These are phyloP conservation scores for Kockovaella imperatae DNA, from an alignment of 768 basidiomycete genomes.

Conservation along the genomic window DNA sequence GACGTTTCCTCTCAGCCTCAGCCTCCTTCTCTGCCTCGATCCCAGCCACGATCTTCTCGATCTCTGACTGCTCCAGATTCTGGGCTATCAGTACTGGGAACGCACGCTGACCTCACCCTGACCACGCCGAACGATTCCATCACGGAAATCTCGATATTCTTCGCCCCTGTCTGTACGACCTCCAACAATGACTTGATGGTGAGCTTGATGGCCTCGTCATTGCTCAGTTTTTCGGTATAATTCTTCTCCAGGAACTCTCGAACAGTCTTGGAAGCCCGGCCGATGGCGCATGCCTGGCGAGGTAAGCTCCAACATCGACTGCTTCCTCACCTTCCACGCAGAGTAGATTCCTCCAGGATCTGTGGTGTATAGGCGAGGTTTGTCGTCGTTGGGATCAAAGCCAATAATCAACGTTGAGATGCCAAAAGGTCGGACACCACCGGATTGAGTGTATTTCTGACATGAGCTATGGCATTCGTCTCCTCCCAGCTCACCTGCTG, in stretches of 20 bases:
- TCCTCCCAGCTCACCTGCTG: conserved; percentile 66
- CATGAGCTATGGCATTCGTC: neutral
- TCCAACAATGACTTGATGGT: conserved; percentile 92
- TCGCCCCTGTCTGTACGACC: conserved; percentile 98
- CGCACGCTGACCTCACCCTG: conserved; percentile 53
- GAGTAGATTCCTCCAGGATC: conserved; percentile 97
- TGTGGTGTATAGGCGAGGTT: conserved; percentile 87
- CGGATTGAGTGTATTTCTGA: conserved; percentile 95
- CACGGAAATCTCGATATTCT: conserved; percentile 97
- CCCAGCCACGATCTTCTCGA: conserved; percentile 81
- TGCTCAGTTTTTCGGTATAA: conserved; percentile 77
- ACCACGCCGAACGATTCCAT: conserved; percentile 94
- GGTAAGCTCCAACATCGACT: neutral
- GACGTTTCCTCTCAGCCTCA: conserved; percentile 93
- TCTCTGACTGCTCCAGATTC: conserved; percentile 79
- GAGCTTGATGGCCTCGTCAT: conserved; percentile 87
- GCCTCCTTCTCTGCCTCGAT: conserved; percentile 96
- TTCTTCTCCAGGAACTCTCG: conserved; percentile 98
- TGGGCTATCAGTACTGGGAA: conserved; percentile 41
- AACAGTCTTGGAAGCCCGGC: conserved; percentile 94
- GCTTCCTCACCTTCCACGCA: conserved; percentile 77
- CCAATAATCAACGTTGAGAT: conserved; percentile 95
- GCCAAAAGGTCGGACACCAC: conserved; percentile 95
- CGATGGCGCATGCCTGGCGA: conserved; percentile 85
- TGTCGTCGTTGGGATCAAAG: conserved; percentile 85